phyloP scores from a whole-genome alignment of 2,329 filamentous ascomycete genomes.

The Pseudopyrenochaeta lycopersici region DNA sequence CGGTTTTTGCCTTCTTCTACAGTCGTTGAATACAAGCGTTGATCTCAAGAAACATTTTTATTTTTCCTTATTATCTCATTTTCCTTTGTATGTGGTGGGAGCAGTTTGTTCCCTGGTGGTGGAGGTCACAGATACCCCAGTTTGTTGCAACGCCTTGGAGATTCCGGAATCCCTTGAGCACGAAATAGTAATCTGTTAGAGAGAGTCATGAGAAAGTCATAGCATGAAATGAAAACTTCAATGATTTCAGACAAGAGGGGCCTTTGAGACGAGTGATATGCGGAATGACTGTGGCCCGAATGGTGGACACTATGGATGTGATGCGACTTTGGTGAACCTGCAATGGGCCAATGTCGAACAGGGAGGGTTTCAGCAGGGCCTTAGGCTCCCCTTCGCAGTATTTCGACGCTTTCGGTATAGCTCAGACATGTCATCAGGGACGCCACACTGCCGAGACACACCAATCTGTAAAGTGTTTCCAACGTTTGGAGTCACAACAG shows the following conservation, averaged over 20 bases:
- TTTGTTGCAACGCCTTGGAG: background rate
- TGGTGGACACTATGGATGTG: too few species aligned
- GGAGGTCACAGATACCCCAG: conserved; percentile 22
- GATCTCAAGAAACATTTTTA: conserved; percentile 35
- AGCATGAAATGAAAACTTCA: conserved; percentile 21
- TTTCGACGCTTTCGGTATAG: conserved; percentile 13
- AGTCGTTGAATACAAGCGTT: conserved; percentile 50
- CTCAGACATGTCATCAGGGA: background rate
- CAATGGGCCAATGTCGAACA: background rate
- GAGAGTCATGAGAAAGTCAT: conserved; percentile 21
- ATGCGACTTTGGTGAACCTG: background rate
- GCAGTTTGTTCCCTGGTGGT: too few species aligned
- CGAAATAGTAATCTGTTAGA: background rate
- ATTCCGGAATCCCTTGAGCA: conserved; percentile 17
- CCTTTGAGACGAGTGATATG: background rate
- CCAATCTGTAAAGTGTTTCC: background rate
- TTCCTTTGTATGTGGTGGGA: background rate
- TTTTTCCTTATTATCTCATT: conserved; percentile 18
- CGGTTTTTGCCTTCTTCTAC: conserved; percentile 37
- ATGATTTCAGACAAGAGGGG: conserved; percentile 7
- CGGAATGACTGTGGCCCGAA: background rate
- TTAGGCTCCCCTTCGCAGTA: conserved; percentile 15
- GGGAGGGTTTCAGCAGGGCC: conserved; percentile 3
- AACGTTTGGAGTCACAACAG: background rate
- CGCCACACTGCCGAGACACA: background rate